Evolutionary conservation across 768 basidiomycete genomes (phyloP).

Genomic region (Sporobolomyces phaffii): DNA sequence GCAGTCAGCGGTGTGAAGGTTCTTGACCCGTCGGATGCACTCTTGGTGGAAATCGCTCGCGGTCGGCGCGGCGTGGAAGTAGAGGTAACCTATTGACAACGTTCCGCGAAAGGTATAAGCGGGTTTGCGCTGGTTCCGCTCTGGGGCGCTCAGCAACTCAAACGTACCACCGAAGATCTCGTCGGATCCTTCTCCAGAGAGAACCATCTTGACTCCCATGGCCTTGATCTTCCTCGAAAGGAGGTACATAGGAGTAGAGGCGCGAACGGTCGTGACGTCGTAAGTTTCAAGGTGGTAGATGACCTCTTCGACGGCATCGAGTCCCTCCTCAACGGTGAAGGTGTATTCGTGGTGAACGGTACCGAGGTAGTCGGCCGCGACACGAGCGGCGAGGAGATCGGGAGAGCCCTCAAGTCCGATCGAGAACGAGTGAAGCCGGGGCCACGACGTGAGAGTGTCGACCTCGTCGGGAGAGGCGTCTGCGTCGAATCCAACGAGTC

Average conservation of each 20-base stretch:
- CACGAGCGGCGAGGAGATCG: constrained; percentile 85
- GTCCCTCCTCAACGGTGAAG: constrained; percentile 94
- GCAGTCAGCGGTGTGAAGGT: constrained; percentile 94
- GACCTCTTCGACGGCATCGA: constrained; percentile 94
- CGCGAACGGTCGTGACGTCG: constrained; percentile 96
- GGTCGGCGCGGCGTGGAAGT: constrained; percentile 97
- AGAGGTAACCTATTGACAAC: constrained; percentile 72
- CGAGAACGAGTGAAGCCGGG: constrained; percentile 94
- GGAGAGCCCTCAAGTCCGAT: constrained; percentile 92
- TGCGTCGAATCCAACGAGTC: constrained; percentile 27
- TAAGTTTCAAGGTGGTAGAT: constrained; percentile 98
- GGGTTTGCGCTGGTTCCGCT: too few relatives aligned
- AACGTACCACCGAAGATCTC: constrained; percentile 98
- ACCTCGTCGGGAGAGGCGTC: constrained; percentile 42
- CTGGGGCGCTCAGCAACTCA: too few relatives aligned
- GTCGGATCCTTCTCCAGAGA: constrained; percentile 94
- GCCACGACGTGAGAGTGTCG: constrained; percentile 73
- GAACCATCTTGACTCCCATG: constrained; percentile 99
- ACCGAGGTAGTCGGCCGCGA: constrained; percentile 85
- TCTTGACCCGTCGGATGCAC: constrained; percentile 87
- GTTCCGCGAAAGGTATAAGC: not conserved
- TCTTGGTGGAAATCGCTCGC: constrained; percentile 86
- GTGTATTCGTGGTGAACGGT: constrained; percentile 96
- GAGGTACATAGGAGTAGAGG: constrained; percentile 97
- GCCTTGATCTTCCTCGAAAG: constrained; percentile 98